Evolutionary conservation across 257 asterid species (phyloP).

Genomic region (Solanum gandarillasii): DNA sequence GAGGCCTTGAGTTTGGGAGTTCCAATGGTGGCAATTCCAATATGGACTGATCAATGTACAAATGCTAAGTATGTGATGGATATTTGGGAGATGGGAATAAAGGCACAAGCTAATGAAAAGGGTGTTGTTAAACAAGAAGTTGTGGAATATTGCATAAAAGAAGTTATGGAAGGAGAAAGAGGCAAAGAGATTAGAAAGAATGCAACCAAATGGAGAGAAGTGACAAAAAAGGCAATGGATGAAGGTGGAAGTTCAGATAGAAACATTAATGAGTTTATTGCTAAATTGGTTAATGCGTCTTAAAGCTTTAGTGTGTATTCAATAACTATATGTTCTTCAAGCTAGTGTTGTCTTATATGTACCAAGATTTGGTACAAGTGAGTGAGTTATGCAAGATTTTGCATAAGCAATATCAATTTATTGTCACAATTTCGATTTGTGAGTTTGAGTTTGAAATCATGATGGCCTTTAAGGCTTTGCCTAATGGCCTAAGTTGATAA

Average conservation of each 20-base stretch:
- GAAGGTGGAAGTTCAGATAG: neutral
- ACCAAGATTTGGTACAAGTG: neutral
- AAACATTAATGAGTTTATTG: neutral
- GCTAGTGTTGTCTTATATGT: neutral
- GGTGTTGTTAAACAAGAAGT: neutral
- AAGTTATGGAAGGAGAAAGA: neutral
- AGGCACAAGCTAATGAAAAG: neutral
- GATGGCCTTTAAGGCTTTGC: neutral
- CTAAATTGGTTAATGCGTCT: neutral
- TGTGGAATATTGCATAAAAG: neutral
- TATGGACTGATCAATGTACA: neutral
- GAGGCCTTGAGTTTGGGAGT: neutral
- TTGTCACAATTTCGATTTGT: no score
- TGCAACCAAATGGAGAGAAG: neutral
- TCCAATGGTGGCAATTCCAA: neutral
- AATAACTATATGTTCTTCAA: neutral
- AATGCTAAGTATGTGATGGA: conserved; percentile 8
- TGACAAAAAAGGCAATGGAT: neutral
- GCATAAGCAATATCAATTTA: neutral
- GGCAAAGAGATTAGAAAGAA: neutral
- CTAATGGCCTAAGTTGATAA: neutral
- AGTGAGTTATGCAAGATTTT: neutral
- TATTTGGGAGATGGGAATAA: conserved; percentile 1
- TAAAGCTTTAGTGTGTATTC: no score
- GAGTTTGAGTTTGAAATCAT: neutral